Conservation (phyloP, 257 asterid species). For the Jacaranda mimosifolia region DNA sequence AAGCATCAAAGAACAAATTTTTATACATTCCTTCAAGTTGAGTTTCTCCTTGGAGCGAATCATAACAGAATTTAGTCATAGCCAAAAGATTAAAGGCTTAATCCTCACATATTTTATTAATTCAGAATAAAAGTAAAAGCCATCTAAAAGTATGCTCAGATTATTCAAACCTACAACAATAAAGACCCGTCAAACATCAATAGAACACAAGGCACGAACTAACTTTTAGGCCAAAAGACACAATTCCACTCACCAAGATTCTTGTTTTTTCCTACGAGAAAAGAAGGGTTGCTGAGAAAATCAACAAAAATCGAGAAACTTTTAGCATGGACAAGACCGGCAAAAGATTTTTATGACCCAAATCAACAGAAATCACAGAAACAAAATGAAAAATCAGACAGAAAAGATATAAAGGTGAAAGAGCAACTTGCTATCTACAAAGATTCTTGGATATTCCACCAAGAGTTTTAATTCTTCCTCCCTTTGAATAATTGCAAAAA, state of each 20-base stretch:
- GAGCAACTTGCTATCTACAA: slow-evolving; percentile 48
- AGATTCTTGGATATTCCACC: slow-evolving; percentile 87
- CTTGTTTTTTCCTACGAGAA: slow-evolving; percentile 20
- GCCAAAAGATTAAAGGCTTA: background rate
- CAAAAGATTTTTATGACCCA: slow-evolving; percentile 28
- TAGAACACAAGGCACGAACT: slow-evolving; percentile 13
- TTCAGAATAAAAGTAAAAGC: slow-evolving; percentile 20
- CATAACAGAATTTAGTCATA: slow-evolving; percentile 26
- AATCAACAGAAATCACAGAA: slow-evolving; percentile 40
- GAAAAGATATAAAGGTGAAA: slow-evolving; percentile 24
- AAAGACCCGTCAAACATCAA: slow-evolving; percentile 35
- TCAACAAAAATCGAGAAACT: slow-evolving; percentile 28
- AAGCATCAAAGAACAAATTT: slow-evolving; percentile 40
- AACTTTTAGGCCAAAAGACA: slow-evolving; percentile 39
- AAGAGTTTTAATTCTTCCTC: slow-evolving; percentile 32
- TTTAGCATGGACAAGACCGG: slow-evolving; percentile 29
- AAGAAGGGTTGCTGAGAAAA: slow-evolving; percentile 23
- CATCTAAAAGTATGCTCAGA: slow-evolving; percentile 29
- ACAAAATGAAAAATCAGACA: slow-evolving; percentile 12
- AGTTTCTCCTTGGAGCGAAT: slow-evolving; percentile 30
- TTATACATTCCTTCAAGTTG: slow-evolving; percentile 47
- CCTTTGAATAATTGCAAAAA: slow-evolving; percentile 17
- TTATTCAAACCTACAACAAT: slow-evolving; percentile 27
- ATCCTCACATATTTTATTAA: slow-evolving; percentile 9
- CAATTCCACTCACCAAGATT: slow-evolving; percentile 41